Evolutionary conservation across 495 filamentous ascomycete species (phyloP).

Genomic region (Tuber brumale): DNA sequence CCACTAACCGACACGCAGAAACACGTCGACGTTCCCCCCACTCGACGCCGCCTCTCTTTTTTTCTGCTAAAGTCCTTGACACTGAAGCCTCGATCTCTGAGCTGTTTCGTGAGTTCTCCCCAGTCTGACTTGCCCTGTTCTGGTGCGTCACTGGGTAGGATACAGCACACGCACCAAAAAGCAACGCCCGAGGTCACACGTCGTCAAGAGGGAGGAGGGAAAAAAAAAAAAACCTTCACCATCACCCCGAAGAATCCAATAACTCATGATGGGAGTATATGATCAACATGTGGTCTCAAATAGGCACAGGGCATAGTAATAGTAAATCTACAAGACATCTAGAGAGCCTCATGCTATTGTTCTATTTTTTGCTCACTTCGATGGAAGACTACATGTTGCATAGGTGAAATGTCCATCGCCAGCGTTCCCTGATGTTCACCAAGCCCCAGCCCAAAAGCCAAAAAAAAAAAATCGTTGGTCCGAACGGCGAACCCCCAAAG

Average conservation of each 20-base stretch:
- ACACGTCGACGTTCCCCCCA: background rate
- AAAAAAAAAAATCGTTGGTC: background rate
- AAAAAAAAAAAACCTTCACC: background rate
- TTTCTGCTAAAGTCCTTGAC: background rate
- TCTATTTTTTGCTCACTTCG: background rate
- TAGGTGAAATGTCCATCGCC: background rate
- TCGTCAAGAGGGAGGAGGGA: background rate
- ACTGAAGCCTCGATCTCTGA: background rate
- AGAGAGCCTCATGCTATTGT: constrained; percentile 1
- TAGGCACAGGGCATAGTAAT: background rate
- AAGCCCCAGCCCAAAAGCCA: constrained; percentile 1
- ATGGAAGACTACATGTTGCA: background rate
- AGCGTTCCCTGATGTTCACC: background rate
- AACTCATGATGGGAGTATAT: background rate
- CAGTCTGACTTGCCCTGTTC: background rate
- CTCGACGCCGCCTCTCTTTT: background rate
- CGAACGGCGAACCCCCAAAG: constrained; percentile 1
- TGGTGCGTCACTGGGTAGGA: background rate
- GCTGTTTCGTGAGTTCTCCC: background rate
- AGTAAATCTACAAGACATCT: background rate
- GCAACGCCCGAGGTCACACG: background rate
- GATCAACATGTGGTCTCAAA: background rate
- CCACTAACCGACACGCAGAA: background rate
- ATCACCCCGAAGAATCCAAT: background rate
- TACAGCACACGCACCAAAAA: background rate